Evolutionary conservation across 2,329 filamentous ascomycete species (phyloP), one percentile per base, ranked within the genome.

Genomic region (Xylariaceae sp.): DNA sequence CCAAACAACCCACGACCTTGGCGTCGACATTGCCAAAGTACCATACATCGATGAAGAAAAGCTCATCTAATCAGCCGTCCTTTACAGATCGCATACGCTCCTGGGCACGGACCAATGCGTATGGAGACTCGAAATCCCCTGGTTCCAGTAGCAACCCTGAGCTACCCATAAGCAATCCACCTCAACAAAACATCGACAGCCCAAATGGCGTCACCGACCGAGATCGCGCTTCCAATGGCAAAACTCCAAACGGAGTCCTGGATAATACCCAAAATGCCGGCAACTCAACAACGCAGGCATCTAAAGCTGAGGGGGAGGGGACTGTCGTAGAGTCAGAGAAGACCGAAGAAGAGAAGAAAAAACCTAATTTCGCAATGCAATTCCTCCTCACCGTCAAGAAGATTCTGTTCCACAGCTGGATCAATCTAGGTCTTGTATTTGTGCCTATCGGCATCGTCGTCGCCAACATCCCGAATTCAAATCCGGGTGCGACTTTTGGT

Each of bases 351-450:
- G 50, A 60, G 27, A 46, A 61, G 44, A 60, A 63, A 40, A 59
- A 60, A 46, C 57, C 55, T 22, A 65, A 62, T 45, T 39, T 66
- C 41, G 49, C 56, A 44, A 57, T 54, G 47, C 62, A 67, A 50
- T 67, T 69, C 42, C 67, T 70, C 52, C 67, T 71, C 60, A 79
- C 83, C 63, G 67, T 74, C 54, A 75, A 73, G 74, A 75, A 70
- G 62, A 80, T 82, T 59, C 58, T 91, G 51, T 76, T 82, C 35
- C 80, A 87, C 62, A 89, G 83, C 71, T 89, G 84, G 79, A 72
- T 92, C 70, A 92, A 93, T 63, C 58, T 88, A 44, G 71, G 92
- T 55, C 72, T 92, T 52, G 67, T 91, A 44, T 90, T 90, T 60
- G 87, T 92, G 22, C 88, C 87, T 6, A 74, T 87, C 42, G 88